Conservation (phyloP, 2,329 filamentous ascomycete genomes). For the Hyphodiscus sp. region DNA sequence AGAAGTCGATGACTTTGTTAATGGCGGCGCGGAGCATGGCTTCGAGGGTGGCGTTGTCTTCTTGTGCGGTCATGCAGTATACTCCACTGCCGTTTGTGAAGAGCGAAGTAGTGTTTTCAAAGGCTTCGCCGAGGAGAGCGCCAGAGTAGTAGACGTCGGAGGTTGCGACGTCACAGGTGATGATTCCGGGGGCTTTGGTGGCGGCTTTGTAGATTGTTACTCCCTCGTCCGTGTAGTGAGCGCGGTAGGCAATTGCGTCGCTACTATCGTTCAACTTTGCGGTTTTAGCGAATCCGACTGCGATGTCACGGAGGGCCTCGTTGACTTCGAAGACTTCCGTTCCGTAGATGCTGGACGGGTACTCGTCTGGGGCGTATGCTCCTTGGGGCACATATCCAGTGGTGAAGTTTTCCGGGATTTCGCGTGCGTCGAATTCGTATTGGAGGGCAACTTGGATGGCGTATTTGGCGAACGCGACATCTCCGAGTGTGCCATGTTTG, state of each 20-base stretch:
- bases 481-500: slow-evolving; percentile 56
- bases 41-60: slow-evolving; percentile 65
- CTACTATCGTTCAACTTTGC: slow-evolving; percentile 47
- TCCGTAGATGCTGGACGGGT: slow-evolving; percentile 55
- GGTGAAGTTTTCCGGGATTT: slow-evolving; percentile 57
- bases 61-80: slow-evolving; percentile 68
- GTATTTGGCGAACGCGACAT: slow-evolving; percentile 62
- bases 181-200: slow-evolving; percentile 44
- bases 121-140: slow-evolving; percentile 50
- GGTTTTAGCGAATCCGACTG: slow-evolving; percentile 42
- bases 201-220: slow-evolving; percentile 37
- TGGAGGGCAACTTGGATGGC: slow-evolving; percentile 69
- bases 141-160: slow-evolving; percentile 69
- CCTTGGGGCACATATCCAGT: slow-evolving; percentile 67
- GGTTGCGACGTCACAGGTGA: slow-evolving; percentile 62
- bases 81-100: slow-evolving; percentile 62
- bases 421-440: slow-evolving; percentile 67
- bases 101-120: slow-evolving; percentile 56
- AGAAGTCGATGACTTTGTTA: slow-evolving; percentile 55
- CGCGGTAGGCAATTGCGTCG: slow-evolving; percentile 46
- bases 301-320: slow-evolving; percentile 47
- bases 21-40: slow-evolving; percentile 55
- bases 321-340: slow-evolving; percentile 66
- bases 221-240: slow-evolving; percentile 45
- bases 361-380: slow-evolving; percentile 44